Conservation (phyloP, 352 stramenopile genomes). For the Pythium monospermum region DNA sequence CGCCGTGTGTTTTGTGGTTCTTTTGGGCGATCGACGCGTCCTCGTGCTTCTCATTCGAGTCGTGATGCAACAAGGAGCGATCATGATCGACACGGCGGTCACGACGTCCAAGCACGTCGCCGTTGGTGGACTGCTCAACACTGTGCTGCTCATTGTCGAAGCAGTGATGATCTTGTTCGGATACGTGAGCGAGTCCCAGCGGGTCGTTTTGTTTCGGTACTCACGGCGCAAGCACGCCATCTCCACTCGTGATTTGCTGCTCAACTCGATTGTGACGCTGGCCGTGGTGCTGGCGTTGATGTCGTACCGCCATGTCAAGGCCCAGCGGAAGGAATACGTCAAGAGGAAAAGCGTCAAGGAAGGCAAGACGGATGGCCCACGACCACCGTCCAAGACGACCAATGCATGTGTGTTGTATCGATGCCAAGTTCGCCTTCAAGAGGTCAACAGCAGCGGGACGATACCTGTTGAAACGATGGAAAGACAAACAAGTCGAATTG, state of each 20-base stretch:
- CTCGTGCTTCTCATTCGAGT: conserved; percentile 17
- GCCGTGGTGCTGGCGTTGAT: conserved; percentile 24
- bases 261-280: conserved; percentile 28
- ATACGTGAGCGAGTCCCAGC: conserved; percentile 14
- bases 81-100: conserved; percentile 23
- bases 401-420: no score
- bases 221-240: conserved; percentile 10
- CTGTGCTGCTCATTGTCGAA: conserved; percentile 11
- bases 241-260: conserved; percentile 22
- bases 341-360: no score
- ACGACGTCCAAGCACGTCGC: conserved; percentile 19
- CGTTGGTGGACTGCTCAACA: conserved; percentile 19
- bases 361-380: no score
- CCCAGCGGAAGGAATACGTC: no score
- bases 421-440: no score
- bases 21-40: conserved; percentile 21
- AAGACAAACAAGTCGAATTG: no score
- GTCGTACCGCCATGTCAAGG: conserved; percentile 25
- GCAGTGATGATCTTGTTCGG: conserved; percentile 19
- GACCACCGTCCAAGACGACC: no score
- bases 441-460: no score
- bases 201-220: conserved; percentile 12
- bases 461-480: no score
- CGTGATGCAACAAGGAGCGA: conserved; percentile 26
- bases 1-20: conserved; percentile 13